Base-by-base conservation (phyloP, 768 basidiomycete species). In the Filobasidium floriforme region DNA sequence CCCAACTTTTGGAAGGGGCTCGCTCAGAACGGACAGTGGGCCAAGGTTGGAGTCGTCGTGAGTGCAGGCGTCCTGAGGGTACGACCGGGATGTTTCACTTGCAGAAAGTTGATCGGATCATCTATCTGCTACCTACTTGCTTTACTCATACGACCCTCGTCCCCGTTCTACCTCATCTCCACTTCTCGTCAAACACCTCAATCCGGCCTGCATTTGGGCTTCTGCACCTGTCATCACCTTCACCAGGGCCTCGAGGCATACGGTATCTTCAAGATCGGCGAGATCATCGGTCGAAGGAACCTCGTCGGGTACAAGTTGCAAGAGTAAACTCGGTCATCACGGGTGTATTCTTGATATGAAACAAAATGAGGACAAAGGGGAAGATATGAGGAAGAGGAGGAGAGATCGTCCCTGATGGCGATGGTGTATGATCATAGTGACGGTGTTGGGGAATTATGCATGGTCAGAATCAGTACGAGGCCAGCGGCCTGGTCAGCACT, bases 211-310 rank as follows among this genome's bases (percentile, higher is more conserved):
- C n/a, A n/a, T n/a, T n/a, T n/a, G n/a, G n/a, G n/a, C n/a, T n/a
- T n/a, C n/a, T n/a, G n/a, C n/a, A n/a, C n/a, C n/a, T n/a, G n/a
- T n/a, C n/a, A n/a, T n/a, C n/a, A n/a, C n/a, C n/a, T n/a, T n/a
- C 32, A 37, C 32, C 63, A 79, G 77, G 72, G 73, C 59, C 49
- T 77, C 63, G 77, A 80, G 64, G 73, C 74, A 7, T 80, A 78
- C 72, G 76, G 76, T 66, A 74, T 80, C 71, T 80, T 79, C 77
- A 71, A 71, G 62, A 69, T 80, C 60, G 79, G 79, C 18, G 79
- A 80, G 69, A 77, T 79, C 65, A 73, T 80, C 66, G 79, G 79
- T 51, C 67, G 76, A 60, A 70, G 76, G 52, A 72, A 76, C 73
- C 41, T 80, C 12, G 74, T 79, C 60, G 79, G 79, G 24, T 80